These are phyloP conservation scores for Glycine tomentella DNA, from an alignment of 306 rosid species.

Conservation along the genomic window DNA sequence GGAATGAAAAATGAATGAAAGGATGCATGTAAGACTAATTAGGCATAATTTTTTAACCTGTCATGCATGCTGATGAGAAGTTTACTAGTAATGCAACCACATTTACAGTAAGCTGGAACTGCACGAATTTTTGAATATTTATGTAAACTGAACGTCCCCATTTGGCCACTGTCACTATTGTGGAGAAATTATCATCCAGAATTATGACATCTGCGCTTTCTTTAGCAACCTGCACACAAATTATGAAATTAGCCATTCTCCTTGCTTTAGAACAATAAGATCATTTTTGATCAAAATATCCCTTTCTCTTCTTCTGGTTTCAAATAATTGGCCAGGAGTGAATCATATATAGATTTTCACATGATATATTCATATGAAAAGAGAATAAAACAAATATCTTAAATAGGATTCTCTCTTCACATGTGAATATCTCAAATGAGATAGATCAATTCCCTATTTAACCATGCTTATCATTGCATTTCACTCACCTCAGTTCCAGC, in stretches of 20 bases:
- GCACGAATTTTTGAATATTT: slow-evolving; percentile 94
- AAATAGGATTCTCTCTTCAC: slow-evolving; percentile 1
- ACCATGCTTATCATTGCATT: slow-evolving; percentile 12
- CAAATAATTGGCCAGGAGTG: too few relatives aligned
- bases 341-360: too few relatives aligned
- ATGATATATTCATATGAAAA: too few relatives aligned
- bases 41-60: slow-evolving; percentile 63
- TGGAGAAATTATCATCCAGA: slow-evolving; percentile 95
- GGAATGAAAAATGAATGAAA: slow-evolving; percentile 1
- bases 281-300: neutral
- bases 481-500: slow-evolving; percentile 93
- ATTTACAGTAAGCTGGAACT: slow-evolving; percentile 93
- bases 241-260: slow-evolving; percentile 32
- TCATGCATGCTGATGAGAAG: slow-evolving; percentile 88
- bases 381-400: neutral
- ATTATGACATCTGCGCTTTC: slow-evolving; percentile 98
- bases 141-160: slow-evolving; percentile 99
- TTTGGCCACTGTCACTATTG: slow-evolving; percentile 91
- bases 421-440: neutral
- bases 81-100: slow-evolving; percentile 92
- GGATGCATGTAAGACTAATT: neutral
- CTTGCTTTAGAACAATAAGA: neutral
- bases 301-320: too few relatives aligned
- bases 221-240: slow-evolving; percentile 81
- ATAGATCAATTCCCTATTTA: neutral